Evolutionary conservation across 1,284 basidiomycete species (phyloP).

Genomic region (Termitomyces sp.): DNA sequence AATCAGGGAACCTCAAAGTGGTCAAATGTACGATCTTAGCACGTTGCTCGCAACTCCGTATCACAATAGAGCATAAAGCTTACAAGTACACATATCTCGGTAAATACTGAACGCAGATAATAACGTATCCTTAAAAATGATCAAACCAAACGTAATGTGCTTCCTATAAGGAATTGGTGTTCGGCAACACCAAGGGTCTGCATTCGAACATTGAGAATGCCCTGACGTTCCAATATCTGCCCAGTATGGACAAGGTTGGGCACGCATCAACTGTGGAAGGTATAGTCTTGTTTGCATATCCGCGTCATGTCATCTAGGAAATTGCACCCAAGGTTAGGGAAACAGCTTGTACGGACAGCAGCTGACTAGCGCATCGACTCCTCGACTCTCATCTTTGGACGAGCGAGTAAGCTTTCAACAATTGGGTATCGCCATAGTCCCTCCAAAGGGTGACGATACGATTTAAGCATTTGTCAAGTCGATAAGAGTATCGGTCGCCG

Average conservation of each 20-base stretch:
- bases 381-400: conserved; percentile 53
- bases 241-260: not conserved
- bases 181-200: conserved; percentile 67
- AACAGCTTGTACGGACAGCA: not conserved
- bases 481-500: conserved; percentile 14
- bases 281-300: conserved; percentile 53
- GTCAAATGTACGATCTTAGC: not conserved
- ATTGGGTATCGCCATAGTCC: conserved; percentile 55
- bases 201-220: conserved; percentile 57
- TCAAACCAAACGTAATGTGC: conserved; percentile 12
- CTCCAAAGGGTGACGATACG: conserved; percentile 39
- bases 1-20: not conserved
- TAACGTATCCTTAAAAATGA: not conserved
- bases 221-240: conserved; percentile 30
- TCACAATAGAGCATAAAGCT: not conserved
- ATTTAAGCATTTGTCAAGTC: conserved; percentile 30
- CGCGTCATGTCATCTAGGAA: conserved; percentile 55
- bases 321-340: conserved; percentile 27
- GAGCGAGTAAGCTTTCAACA: conserved; percentile 43
- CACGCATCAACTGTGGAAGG: conserved; percentile 51
- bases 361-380: conserved; percentile 53
- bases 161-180: conserved; percentile 44
- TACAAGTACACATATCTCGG: not conserved
- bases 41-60: not conserved
- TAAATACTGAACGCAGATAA: not conserved